A percentile compares a stretch with the other conserved stretches of the same genome.
Evolutionary conservation across 257 asterid genomes (phyloP).

Genomic region (Nicotiana tabacum): DNA sequence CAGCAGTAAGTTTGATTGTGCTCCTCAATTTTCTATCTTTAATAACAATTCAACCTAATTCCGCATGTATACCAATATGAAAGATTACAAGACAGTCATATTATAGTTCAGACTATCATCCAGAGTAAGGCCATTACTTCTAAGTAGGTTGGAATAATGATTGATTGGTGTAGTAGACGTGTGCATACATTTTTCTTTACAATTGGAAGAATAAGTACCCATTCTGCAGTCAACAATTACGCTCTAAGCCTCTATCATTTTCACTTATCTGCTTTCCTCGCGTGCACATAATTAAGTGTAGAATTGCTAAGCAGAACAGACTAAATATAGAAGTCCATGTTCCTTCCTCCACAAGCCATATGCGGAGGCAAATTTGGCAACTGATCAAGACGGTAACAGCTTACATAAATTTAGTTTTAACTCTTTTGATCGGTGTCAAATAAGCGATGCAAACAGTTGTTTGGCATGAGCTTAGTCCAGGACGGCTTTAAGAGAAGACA

Average conservation of each 20-base stretch:
- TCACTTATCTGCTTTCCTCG: neutral
- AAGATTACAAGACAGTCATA: neutral
- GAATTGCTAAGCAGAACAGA: neutral
- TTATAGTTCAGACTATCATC: neutral
- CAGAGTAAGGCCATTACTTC: neutral
- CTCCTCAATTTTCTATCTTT: neutral
- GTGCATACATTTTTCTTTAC: neutral
- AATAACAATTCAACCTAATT: neutral
- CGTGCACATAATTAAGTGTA: neutral
- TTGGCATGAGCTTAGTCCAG: neutral
- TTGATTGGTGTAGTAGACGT: neutral
- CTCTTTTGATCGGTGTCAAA: neutral
- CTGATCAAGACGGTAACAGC: neutral
- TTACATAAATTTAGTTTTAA: neutral
- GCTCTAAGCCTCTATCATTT: neutral
- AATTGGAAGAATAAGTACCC: neutral
- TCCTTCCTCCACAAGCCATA: neutral
- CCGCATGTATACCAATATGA: neutral
- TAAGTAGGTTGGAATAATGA: neutral
- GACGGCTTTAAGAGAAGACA: neutral
- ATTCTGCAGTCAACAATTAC: neutral
- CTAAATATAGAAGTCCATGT: neutral
- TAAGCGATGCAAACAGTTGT: neutral
- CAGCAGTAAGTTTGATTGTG: neutral
- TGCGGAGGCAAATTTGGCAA: neutral